phyloP scores from a whole-genome alignment of 805 yeast genomes.

The Starmera pachycereana region DNA sequence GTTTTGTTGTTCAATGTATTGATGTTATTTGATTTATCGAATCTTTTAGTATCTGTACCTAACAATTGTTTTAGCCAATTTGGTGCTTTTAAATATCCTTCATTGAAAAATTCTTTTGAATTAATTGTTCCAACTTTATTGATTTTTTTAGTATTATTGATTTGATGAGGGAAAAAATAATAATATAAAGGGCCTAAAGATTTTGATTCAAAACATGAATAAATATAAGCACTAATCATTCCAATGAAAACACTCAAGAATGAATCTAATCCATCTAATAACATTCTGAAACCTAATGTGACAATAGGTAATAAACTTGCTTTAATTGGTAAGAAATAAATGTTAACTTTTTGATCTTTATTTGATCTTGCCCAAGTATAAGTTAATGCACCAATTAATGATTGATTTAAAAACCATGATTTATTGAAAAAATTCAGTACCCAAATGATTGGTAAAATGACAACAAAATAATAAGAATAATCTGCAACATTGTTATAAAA shows the following conservation, averaged over 20 bases:
- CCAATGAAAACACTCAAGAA: conserved; percentile 38
- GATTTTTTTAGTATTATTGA: conserved; percentile 11
- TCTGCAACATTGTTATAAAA: conserved; percentile 40
- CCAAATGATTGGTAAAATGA: conserved; percentile 39
- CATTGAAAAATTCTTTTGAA: conserved; percentile 20
- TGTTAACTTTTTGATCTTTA: conserved; percentile 39
- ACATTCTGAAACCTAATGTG: conserved; percentile 30
- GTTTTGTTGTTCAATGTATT: background rate
- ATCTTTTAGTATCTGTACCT: conserved; percentile 10
- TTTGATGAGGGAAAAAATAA: conserved; percentile 12
- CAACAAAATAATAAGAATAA: conserved; percentile 41
- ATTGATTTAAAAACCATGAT: conserved; percentile 20
- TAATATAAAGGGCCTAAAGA: conserved; percentile 34
- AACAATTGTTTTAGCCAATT: conserved; percentile 25
- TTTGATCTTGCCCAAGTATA: conserved; percentile 50
- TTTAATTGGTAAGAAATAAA: conserved; percentile 44
- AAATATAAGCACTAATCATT: conserved; percentile 43
- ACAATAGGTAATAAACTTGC: conserved; percentile 49
- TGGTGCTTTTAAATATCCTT: conserved; percentile 51
- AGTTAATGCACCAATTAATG: conserved; percentile 42
- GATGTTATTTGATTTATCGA: conserved; percentile 5
- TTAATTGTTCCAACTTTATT: conserved; percentile 22
- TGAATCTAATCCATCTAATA: conserved; percentile 31
- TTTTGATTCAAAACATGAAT: conserved; percentile 49
- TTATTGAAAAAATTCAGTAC: conserved; percentile 22